Evolutionary conservation across 2,329 filamentous ascomycete genomes (phyloP), one percentile per base, ranked within the genome.

Genomic region (Verticillium dahliae): DNA sequence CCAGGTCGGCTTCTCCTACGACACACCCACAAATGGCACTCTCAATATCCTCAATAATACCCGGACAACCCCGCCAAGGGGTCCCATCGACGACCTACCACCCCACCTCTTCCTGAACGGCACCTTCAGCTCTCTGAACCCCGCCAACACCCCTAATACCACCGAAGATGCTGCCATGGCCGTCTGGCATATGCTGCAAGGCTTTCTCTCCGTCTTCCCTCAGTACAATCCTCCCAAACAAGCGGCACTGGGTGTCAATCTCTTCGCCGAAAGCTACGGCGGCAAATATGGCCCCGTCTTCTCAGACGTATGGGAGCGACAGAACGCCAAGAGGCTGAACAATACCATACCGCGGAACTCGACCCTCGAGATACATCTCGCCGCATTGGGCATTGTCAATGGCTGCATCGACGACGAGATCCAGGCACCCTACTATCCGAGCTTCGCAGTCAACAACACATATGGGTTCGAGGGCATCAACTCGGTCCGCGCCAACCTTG

Each of bases 201-300:
- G 79, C 31, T 88, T 86, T 71, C 65, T 90, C 62, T 77, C 75
- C 14, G 75, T 78, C 1, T 88, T 88, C 62, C 85, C 85, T 0
- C 77, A 84, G 64, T 85, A 86, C 66, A 81, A 81, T 39, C 83
- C 82, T 4, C 76, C 80, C 4, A 71, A 73, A 38, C 76, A 78
- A 64, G 74, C 78, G 45, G 74, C 80, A 0, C 68, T 86, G 18
- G 84, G 84, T 5, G 79, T 91, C 60, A 86, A 87, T 67, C 74
- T 91, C 4, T 90, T 89, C 64, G 81, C 86, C 1, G 87, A 91
- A 71, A 88, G 85, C 72, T 89, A 90, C 70, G 85, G 87, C 38
- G 90, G 90, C 13, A 83, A 86, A 61, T 92, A 90, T 67, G 89
- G 86, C 0, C 87, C 87, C 2, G 76, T 83, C 1, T 89, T 90